Conservation (phyloP, 2,329 filamentous ascomycete genomes). For the Neoarthrinium moseri region DNA sequence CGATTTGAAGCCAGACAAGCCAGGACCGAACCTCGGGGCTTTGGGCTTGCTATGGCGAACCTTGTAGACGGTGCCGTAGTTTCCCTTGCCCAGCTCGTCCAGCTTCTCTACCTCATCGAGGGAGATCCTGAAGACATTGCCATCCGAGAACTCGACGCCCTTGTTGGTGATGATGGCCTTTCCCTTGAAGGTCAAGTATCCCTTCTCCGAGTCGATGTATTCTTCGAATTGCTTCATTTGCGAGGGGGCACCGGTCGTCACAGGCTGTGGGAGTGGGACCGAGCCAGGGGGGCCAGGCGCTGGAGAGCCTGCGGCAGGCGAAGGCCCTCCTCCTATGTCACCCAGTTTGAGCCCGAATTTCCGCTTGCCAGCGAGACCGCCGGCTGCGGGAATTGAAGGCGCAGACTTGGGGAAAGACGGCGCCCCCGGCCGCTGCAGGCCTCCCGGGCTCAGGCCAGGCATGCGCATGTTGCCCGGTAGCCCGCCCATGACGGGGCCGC, state of each 20-base stretch:
- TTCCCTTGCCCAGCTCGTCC: slow-evolving; percentile 93
- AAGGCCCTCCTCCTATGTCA: slow-evolving; percentile 41
- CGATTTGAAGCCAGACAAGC: slow-evolving; percentile 49
- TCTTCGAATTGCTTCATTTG: slow-evolving; percentile 65
- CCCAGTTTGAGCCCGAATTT: slow-evolving; percentile 61
- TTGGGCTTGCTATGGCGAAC: slow-evolving; percentile 77
- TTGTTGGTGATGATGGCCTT: slow-evolving; percentile 86
- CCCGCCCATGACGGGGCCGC: slow-evolving; percentile 26
- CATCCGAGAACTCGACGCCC: slow-evolving; percentile 89
- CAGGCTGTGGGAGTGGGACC: slow-evolving; percentile 28
- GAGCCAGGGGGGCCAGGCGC: background rate
- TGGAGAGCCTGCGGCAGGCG: slow-evolving; percentile 19
- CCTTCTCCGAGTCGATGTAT: slow-evolving; percentile 87
- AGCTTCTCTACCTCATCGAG: slow-evolving; percentile 89
- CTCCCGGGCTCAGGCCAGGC: slow-evolving; percentile 25
- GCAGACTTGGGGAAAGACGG: slow-evolving; percentile 53
- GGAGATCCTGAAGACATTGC: slow-evolving; percentile 88
- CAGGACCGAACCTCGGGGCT: slow-evolving; percentile 57
- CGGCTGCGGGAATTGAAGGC: slow-evolving; percentile 40
- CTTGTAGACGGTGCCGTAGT: slow-evolving; percentile 98
- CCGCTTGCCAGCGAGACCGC: slow-evolving; percentile 60
- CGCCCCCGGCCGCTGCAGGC: slow-evolving; percentile 43
- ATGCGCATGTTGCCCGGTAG: slow-evolving; percentile 45
- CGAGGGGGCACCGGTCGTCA: slow-evolving; percentile 34
- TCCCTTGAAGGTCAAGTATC: slow-evolving; percentile 88